Percentiles rank a stretch among this genome's conserved stretches.
These are phyloP conservation scores for Casuarina equisetifolia DNA, from an alignment of 306 rosid species.

Conservation along the genomic window DNA sequence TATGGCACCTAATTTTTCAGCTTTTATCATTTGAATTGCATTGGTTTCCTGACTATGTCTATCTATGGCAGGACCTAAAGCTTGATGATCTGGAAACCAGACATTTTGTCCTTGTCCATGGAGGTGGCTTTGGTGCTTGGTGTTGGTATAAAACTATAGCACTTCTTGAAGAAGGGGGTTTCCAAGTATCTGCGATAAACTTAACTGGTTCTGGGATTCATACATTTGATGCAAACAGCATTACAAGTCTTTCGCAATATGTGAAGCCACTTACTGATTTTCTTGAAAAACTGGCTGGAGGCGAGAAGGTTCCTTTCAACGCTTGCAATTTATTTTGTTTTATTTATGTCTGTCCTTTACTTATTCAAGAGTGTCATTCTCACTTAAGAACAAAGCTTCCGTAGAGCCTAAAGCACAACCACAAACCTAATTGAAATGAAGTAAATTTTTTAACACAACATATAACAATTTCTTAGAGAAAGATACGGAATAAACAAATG, in stretches of 20 bases:
- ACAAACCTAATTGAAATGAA: background rate
- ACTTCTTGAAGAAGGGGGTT: slow-evolving; percentile 88
- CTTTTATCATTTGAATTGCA: slow-evolving; percentile 13
- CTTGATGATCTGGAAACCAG: slow-evolving; percentile 85
- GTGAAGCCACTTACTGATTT: slow-evolving; percentile 84
- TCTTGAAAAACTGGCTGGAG: slow-evolving; percentile 75
- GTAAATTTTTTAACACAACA: no score
- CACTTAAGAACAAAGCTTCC: background rate
- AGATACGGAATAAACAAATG: background rate
- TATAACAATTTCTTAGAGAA: background rate
- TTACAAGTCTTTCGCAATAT: slow-evolving; percentile 70
- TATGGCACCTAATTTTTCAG: slow-evolving; percentile 9
- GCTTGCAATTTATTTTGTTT: slow-evolving; percentile 3
- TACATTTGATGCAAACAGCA: slow-evolving; percentile 67
- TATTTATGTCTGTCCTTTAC: background rate
- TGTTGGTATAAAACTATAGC: slow-evolving; percentile 99
- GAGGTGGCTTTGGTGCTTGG: slow-evolving; percentile 99
- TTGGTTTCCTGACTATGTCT: slow-evolving; percentile 22
- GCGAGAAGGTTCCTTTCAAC: slow-evolving; percentile 58
- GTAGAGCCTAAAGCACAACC: background rate
- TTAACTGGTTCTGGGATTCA: slow-evolving; percentile 93
- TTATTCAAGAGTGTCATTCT: background rate
- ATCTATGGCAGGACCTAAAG: slow-evolving; percentile 57
- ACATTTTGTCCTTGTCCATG: slow-evolving; percentile 91
- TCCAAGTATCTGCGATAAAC: slow-evolving; percentile 79